Base-by-base conservation (phyloP, 805 yeast genomes). In the Barnettozyma vustinii region DNA sequence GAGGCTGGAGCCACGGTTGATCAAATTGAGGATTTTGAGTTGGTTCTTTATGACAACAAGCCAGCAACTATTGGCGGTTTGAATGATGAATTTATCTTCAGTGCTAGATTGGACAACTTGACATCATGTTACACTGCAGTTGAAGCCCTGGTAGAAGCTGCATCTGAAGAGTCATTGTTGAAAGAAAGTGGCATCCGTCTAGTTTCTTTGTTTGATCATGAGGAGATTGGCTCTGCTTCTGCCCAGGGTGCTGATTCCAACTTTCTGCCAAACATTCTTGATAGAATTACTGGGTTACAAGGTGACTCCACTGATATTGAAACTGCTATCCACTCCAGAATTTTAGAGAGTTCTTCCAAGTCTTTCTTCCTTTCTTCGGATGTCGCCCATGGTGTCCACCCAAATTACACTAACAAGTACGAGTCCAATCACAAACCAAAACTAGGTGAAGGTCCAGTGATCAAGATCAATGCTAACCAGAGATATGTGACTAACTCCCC, bases 171-270 rank as follows among this genome's bases (percentile, higher is more conserved):
- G 12, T 59, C 63, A 18, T 64, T 84, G 39, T 67, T 63, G 1
- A 57, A 67, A 1, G 84, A 80, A 49, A 53, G 69, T 2, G 84
- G 87, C 40, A 81, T 89, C 39, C 82, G 85, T 61, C 65, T 91
- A 62, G 75, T 90, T 47, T 83, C 96, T 0, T 72, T 91, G 51
- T 92, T 94, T 65, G 99, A 92, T 65, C 98, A 94, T 66, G 99
- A 92, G 68, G 99, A 92, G 66, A 77, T 92, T 56, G 99, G 99
- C 0, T 90, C 97, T 1, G 74, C 81, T 9, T 85, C 96, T 16
- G 96, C 96, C 13, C 97, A 92, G 67, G 99, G 99, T 55, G 99
- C 99, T 1, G 91, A 88, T 61, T 89, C 97, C 1, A 86, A 91
- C 51, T 88, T 94, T 63, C 71, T 92, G 47, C 94, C 94, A 20